phyloP scores from a whole-genome alignment of 441 rosid genomes.

The Pelargonium australe region DNA sequence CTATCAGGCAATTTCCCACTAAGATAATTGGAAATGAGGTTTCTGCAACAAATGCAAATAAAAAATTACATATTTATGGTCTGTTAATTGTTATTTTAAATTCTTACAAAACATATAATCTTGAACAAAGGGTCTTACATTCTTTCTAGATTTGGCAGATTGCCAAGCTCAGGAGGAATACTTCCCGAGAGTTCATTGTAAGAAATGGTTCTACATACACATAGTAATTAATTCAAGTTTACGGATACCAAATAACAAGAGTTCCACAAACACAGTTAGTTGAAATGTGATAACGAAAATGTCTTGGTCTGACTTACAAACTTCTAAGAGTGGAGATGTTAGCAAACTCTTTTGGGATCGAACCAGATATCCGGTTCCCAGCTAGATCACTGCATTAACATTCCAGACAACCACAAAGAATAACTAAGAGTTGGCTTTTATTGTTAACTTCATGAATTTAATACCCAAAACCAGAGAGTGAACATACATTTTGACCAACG shows the following conservation, averaged over 20 bases:
- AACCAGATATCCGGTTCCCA: conserved; percentile 47
- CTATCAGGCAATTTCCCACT: conserved; percentile 45
- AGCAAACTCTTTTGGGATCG: conserved; percentile 50
- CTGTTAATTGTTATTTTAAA: too few species aligned
- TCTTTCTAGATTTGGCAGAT: conserved; percentile 24
- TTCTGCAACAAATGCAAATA: conserved; percentile 21
- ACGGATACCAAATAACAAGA: too few species aligned
- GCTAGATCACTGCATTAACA: neutral
- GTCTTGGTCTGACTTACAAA: conserved; percentile 31
- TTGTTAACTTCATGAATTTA: neutral
- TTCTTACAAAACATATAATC: too few species aligned
- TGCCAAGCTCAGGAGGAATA: conserved; percentile 49
- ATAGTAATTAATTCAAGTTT: neutral
- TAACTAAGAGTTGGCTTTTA: neutral
- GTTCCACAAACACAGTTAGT: too few species aligned
- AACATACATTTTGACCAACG: conserved; percentile 33
- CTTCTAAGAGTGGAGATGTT: conserved; percentile 31
- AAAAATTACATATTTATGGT: too few species aligned
- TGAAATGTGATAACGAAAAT: neutral
- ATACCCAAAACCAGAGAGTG: neutral
- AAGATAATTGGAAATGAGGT: conserved; percentile 43
- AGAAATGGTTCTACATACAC: conserved; percentile 31
- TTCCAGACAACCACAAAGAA: neutral
- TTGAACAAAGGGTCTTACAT: conserved; percentile 27
- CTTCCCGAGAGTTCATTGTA: conserved; percentile 45